Evolutionary conservation across 208 protist genomes (phyloP).

Genomic region (Lotmaria passim): DNA sequence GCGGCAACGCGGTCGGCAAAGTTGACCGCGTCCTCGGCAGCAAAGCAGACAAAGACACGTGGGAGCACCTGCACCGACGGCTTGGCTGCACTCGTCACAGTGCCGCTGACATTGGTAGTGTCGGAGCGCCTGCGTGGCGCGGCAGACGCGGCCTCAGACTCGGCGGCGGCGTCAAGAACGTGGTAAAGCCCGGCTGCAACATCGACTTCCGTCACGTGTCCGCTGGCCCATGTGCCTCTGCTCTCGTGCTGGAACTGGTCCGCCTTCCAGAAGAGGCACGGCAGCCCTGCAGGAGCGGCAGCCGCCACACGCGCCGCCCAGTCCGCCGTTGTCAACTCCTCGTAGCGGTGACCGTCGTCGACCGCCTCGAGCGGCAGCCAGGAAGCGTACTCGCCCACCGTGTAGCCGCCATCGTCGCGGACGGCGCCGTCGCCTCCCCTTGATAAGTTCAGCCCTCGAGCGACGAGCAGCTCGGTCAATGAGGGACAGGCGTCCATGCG

Average conservation of each 20-base stretch:
- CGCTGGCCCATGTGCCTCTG: slow-evolving; percentile 19
- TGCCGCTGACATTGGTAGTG: background rate
- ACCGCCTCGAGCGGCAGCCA: slow-evolving; percentile 93
- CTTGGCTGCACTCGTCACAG: background rate
- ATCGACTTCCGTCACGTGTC: slow-evolving; percentile 36
- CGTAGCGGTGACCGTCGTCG: slow-evolving; percentile 88
- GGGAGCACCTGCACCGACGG: slow-evolving; percentile 34
- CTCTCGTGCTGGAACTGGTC: slow-evolving; percentile 32
- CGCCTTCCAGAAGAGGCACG: slow-evolving; percentile 44
- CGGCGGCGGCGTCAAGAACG: slow-evolving; percentile 2
- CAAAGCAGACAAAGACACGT: slow-evolving; percentile 92
- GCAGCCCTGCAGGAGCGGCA: slow-evolving; percentile 37
- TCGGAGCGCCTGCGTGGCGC: background rate
- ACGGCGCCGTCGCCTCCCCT: slow-evolving; percentile 17
- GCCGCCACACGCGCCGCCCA: slow-evolving; percentile 52
- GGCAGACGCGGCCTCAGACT: background rate
- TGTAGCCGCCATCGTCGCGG: slow-evolving; percentile 10
- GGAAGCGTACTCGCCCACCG: slow-evolving; percentile 45
- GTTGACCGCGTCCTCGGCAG: slow-evolving; percentile 89
- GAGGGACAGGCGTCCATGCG: slow-evolving; percentile 61
- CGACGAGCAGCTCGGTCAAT: slow-evolving; percentile 71
- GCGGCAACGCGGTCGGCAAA: slow-evolving; percentile 91
- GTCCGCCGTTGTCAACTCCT: slow-evolving; percentile 75
- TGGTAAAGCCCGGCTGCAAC: slow-evolving; percentile 22
- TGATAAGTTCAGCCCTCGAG: slow-evolving; percentile 52